Evolutionary conservation across 1,284 basidiomycete genomes (phyloP).

Genomic region (Coniophora puteana): DNA sequence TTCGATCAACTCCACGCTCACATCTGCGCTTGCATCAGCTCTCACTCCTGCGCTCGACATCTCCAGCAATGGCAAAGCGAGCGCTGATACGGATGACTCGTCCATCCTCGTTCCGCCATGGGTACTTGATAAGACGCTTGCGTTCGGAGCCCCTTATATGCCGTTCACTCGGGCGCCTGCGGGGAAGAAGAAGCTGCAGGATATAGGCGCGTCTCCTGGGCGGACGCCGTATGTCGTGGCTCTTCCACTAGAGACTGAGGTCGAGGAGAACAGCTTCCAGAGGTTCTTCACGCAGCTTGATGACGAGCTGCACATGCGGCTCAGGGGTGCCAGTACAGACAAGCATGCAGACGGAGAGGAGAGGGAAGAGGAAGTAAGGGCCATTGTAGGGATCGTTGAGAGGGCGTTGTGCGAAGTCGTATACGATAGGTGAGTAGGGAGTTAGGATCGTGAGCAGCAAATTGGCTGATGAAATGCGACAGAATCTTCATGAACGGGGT

Average conservation of each 20-base stretch:
- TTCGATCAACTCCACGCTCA: conserved; percentile 54
- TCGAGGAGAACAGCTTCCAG: conserved; percentile 53
- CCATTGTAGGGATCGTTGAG: conserved; percentile 72
- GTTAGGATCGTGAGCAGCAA: too few relatives aligned
- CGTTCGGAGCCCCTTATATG: conserved; percentile 45
- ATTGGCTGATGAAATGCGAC: too few relatives aligned
- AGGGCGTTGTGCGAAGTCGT: conserved; percentile 63
- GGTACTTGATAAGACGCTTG: conserved; percentile 61
- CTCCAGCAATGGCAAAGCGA: background rate
- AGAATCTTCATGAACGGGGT: too few relatives aligned
- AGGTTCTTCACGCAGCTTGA: conserved; percentile 76
- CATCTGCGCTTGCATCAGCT: conserved; percentile 52
- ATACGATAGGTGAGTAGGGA: conserved; percentile 47
- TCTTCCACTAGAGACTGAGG: conserved; percentile 32
- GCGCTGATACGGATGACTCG: conserved; percentile 25
- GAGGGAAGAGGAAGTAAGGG: conserved; percentile 42
- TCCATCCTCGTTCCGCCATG: conserved; percentile 43
- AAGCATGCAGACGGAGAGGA: conserved; percentile 19
- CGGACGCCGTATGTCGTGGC: conserved; percentile 35
- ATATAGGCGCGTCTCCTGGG: conserved; percentile 22
- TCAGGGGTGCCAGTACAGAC: conserved; percentile 13
- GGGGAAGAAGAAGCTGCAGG: conserved; percentile 27
- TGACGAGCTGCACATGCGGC: conserved; percentile 39
- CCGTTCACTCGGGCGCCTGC: conserved; percentile 42
- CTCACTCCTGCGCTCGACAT: conserved; percentile 28